A percentile compares a stretch with the other conserved stretches of the same genome.
These are phyloP conservation scores for Fusarium nurragi DNA, from an alignment of 2,329 filamentous ascomycete genomes.

Conservation along the genomic window DNA sequence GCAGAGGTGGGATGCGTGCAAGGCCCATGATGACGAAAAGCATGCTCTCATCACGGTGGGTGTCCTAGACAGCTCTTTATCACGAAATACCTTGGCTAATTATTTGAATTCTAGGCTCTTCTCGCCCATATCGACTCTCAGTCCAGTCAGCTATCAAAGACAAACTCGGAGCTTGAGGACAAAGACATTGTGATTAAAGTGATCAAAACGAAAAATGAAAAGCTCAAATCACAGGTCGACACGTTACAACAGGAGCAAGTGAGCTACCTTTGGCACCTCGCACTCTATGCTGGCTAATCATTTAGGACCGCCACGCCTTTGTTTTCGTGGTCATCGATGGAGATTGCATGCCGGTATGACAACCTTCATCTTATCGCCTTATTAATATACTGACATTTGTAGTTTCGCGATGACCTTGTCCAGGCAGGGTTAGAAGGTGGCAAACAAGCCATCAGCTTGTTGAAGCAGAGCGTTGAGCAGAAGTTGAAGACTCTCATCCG, in stretches of 20 bases:
- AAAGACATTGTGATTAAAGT: background rate
- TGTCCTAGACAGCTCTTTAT: background rate
- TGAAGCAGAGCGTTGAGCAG: slow-evolving; percentile 32
- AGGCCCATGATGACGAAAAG: slow-evolving; percentile 9
- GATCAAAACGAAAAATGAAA: background rate
- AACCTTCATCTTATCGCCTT: background rate
- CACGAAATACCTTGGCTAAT: background rate
- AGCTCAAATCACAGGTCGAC: background rate
- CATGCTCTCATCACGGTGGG: background rate
- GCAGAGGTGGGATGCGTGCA: background rate
- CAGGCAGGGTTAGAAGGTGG: slow-evolving; percentile 45
- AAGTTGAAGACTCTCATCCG: slow-evolving; percentile 35
- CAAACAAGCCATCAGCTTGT: slow-evolving; percentile 38
- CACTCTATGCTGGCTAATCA: background rate
- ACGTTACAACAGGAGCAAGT: background rate
- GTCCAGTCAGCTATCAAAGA: background rate
- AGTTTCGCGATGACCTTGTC: slow-evolving; percentile 50
- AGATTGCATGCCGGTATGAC: slow-evolving; percentile 51
- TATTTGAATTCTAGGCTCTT: background rate
- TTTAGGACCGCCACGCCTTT: slow-evolving; percentile 39
- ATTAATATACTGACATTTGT: background rate
- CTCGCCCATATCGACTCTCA: background rate
- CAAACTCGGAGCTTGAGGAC: background rate
- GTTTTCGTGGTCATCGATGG: slow-evolving; percentile 52
- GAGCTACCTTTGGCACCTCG: background rate